phyloP scores from a whole-genome alignment of 2,329 filamentous ascomycete genomes.

The Arthrobotrys conoides region DNA sequence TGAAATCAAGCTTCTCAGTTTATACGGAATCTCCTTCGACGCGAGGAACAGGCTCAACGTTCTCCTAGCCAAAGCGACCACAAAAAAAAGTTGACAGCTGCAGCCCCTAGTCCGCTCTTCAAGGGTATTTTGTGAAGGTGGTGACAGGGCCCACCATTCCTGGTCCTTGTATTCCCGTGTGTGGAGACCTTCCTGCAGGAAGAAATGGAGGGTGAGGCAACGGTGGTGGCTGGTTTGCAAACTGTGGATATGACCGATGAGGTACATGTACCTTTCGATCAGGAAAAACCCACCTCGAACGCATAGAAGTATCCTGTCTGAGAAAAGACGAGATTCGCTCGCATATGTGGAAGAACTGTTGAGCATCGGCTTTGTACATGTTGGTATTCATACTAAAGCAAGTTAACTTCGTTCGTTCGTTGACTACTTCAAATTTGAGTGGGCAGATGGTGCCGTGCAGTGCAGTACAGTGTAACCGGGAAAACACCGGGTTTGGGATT shows the following conservation, averaged over 20 bases:
- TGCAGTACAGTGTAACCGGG: constrained; percentile 33
- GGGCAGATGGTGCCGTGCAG: constrained; percentile 1
- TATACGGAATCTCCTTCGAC: constrained; percentile 50
- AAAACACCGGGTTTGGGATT: constrained; percentile 10
- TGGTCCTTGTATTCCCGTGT: constrained; percentile 60
- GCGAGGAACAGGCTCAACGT: constrained; percentile 44
- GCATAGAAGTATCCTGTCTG: constrained; percentile 44
- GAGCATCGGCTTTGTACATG: constrained; percentile 49
- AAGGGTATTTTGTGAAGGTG: constrained; percentile 60
- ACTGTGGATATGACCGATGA: constrained; percentile 7
- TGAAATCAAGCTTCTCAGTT: constrained; percentile 50
- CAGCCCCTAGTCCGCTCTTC: constrained; percentile 59
- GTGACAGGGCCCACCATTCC: constrained; percentile 54
- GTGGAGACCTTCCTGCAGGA: constrained; percentile 48
- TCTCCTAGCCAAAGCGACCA: constrained; percentile 52
- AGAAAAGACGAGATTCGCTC: constrained; percentile 49
- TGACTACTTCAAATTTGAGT: neutral
- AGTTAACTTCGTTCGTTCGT: too few species aligned
- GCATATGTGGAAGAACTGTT: constrained; percentile 36
- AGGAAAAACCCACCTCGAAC: constrained; percentile 43
- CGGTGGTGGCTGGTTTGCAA: constrained; percentile 58
- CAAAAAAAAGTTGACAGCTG: constrained; percentile 59
- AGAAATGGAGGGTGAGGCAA: constrained; percentile 62
- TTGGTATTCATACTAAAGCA: constrained; percentile 13
- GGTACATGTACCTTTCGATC: constrained; percentile 46